Percentiles rank a stretch among this genome's conserved stretches.
phyloP scores from a whole-genome alignment of 768 basidiomycete genomes.

The Suillus americanus region DNA sequence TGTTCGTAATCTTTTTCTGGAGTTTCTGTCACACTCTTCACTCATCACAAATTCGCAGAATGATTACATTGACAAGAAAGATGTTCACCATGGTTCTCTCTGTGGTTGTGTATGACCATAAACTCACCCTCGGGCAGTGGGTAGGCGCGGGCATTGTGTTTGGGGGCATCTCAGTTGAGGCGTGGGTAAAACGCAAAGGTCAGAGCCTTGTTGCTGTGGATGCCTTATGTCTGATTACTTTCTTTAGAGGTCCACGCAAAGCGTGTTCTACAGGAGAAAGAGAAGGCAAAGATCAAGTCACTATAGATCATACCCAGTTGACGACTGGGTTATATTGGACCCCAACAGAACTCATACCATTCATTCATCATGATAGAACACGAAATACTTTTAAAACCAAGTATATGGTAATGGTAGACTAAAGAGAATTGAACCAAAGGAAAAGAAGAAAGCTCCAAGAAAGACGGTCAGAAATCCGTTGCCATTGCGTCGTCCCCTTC shows the following conservation, averaged over 20 bases:
- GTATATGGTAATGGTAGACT: slow-evolving; percentile 1
- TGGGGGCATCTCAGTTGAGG: slow-evolving; percentile 93
- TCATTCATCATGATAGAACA: not conserved
- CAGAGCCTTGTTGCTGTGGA: slow-evolving; percentile 15
- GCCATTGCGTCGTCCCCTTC: slow-evolving; percentile 35
- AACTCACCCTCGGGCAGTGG: slow-evolving; percentile 86
- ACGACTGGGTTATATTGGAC: not conserved
- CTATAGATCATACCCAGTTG: slow-evolving; percentile 43
- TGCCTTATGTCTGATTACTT: slow-evolving; percentile 11
- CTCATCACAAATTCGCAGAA: slow-evolving; percentile 45
- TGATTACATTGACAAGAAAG: slow-evolving; percentile 94
- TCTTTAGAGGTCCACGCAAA: slow-evolving; percentile 77
- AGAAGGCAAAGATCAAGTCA: slow-evolving; percentile 80
- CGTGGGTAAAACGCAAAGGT: slow-evolving; percentile 89
- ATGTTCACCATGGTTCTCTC: slow-evolving; percentile 97
- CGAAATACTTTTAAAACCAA: not conserved
- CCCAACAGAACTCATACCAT: not conserved
- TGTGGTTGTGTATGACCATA: slow-evolving; percentile 89
- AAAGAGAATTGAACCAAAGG: not conserved
- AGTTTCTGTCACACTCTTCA: slow-evolving; percentile 2
- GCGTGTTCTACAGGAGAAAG: slow-evolving; percentile 77
- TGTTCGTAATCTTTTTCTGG: slow-evolving; percentile 50
- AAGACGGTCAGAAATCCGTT: slow-evolving; percentile 21
- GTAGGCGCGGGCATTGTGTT: slow-evolving; percentile 90
- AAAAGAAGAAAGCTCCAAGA: not conserved